Evolutionary conservation across 768 basidiomycete genomes (phyloP).

Genomic region (Phaeotremella skinneri): DNA sequence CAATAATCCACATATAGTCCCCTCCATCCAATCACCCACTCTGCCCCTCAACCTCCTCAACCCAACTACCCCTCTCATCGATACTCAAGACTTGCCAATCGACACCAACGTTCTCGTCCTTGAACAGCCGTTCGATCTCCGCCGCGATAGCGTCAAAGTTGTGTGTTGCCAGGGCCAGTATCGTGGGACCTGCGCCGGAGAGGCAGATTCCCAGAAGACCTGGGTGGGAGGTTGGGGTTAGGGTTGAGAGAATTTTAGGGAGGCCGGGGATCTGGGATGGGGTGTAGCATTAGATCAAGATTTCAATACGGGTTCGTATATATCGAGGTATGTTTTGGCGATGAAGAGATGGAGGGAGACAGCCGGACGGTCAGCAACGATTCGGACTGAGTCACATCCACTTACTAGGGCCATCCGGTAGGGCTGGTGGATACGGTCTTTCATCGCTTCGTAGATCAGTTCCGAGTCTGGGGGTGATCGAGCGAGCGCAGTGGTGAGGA

Average conservation of each 20-base stretch:
- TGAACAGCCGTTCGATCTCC: slow-evolving; percentile 74
- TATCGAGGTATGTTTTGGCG: neutral
- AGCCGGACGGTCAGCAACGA: too few relatives aligned
- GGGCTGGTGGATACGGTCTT: slow-evolving; percentile 95
- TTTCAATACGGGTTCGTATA: neutral
- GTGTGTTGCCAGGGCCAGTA: slow-evolving; percentile 84
- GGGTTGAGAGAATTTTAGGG: slow-evolving; percentile 80
- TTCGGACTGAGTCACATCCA: slow-evolving; percentile 15
- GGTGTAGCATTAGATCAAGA: neutral
- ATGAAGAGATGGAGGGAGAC: neutral
- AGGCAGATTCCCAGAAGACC: slow-evolving; percentile 97
- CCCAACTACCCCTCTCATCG: slow-evolving; percentile 53
- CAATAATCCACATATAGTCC: neutral
- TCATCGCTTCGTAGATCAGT: slow-evolving; percentile 99
- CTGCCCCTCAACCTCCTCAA: slow-evolving; percentile 34
- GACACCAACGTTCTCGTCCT: slow-evolving; percentile 68
- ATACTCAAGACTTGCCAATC: slow-evolving; percentile 86
- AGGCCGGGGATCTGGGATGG: slow-evolving; percentile 81
- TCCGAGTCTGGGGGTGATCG: slow-evolving; percentile 88
- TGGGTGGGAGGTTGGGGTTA: slow-evolving; percentile 84
- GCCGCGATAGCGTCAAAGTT: slow-evolving; percentile 82
- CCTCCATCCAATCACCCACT: neutral
- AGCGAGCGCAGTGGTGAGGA: slow-evolving; percentile 88
- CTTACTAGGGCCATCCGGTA: slow-evolving; percentile 82
- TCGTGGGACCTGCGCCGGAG: slow-evolving; percentile 96